These are phyloP conservation scores for Balakata baccata DNA, from an alignment of 345 rosid species.

Conservation along the genomic window DNA sequence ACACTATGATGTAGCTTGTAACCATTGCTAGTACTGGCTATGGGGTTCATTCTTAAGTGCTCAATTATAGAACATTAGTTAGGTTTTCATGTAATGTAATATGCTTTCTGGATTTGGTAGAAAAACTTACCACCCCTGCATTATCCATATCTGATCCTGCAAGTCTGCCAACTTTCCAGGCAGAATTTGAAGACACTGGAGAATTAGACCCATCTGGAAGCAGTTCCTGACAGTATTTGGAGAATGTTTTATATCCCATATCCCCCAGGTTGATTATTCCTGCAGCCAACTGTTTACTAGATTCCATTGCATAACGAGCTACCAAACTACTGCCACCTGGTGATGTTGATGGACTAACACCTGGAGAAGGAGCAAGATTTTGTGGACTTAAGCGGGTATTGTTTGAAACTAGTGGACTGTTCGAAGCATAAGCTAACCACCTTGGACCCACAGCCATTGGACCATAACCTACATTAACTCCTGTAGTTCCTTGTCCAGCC, in stretches of 20 bases:
- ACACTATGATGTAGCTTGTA: slow-evolving; percentile 3
- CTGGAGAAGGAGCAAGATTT: slow-evolving; percentile 77
- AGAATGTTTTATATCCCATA: slow-evolving; percentile 72
- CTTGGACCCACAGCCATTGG: slow-evolving; percentile 94
- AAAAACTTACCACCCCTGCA: slow-evolving; percentile 76
- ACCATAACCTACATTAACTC: slow-evolving; percentile 82
- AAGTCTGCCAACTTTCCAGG: slow-evolving; percentile 70
- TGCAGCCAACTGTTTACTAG: slow-evolving; percentile 82
- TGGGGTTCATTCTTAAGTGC: slow-evolving; percentile 4
- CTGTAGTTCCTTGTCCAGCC: slow-evolving; percentile 62
- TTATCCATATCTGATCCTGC: slow-evolving; percentile 52
- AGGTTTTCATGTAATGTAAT: background rate
- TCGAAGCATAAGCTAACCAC: slow-evolving; percentile 96
- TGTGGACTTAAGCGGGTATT: slow-evolving; percentile 84
- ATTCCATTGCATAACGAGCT: slow-evolving; percentile 96
- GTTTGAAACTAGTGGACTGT: slow-evolving; percentile 65
- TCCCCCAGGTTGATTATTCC: slow-evolving; percentile 88
- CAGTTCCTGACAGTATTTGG: slow-evolving; percentile 81
- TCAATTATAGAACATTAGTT: background rate
- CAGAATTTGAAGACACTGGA: slow-evolving; percentile 65
- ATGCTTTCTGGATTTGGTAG: slow-evolving; percentile 8
- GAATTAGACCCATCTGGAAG: slow-evolving; percentile 69
- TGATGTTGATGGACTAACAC: slow-evolving; percentile 93
- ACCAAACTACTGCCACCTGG: slow-evolving; percentile 72
- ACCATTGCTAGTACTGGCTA: background rate